A percentile compares a stretch with the other conserved stretches of the same genome.
Evolutionary conservation across 371 early-diverging fungal genomes (phyloP).

Genomic region (Mucor velutinosus): DNA sequence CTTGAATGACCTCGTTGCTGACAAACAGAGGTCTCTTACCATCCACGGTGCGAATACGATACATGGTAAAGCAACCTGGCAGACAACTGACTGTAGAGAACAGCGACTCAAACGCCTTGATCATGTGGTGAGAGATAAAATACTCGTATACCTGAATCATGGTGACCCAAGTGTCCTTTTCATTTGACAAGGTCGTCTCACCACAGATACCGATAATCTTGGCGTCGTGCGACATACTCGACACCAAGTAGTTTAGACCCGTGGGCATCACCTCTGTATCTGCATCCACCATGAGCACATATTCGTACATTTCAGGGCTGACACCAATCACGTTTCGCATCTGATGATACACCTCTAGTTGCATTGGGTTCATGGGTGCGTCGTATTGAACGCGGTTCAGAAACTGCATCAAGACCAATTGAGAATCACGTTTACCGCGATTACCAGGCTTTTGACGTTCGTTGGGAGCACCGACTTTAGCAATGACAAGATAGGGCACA

Average conservation of each 20-base stretch:
- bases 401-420: slow-evolving; percentile 98
- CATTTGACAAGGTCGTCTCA: slow-evolving; percentile 88
- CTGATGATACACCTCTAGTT: slow-evolving; percentile 89
- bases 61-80: slow-evolving; percentile 96
- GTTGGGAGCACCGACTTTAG: slow-evolving; percentile 88
- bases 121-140: slow-evolving; percentile 97
- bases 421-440: slow-evolving; percentile 99
- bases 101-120: slow-evolving; percentile 98
- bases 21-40: slow-evolving; percentile 86
- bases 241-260: slow-evolving; percentile 81
- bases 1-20: slow-evolving; percentile 82
- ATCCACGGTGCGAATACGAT: slow-evolving; percentile 78
- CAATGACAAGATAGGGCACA: slow-evolving; percentile 89
- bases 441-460: slow-evolving; percentile 92
- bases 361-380: slow-evolving; percentile 85
- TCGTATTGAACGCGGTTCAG: slow-evolving; percentile 95
- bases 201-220: slow-evolving; percentile 91
- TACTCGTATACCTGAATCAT: slow-evolving; percentile 99
- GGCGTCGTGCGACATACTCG: slow-evolving; percentile 83
- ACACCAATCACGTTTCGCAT: slow-evolving; percentile 90
- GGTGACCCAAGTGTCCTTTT: slow-evolving; percentile 89
- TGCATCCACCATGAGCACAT: slow-evolving; percentile 92
- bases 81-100: slow-evolving; percentile 98
- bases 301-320: slow-evolving; percentile 82
- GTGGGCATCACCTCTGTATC: slow-evolving; percentile 85